Evolutionary conservation across 176 grass and related monocot genomes (phyloP), one percentile per base, ranked within the genome.

Genomic region (Eragrostis curvula): DNA sequence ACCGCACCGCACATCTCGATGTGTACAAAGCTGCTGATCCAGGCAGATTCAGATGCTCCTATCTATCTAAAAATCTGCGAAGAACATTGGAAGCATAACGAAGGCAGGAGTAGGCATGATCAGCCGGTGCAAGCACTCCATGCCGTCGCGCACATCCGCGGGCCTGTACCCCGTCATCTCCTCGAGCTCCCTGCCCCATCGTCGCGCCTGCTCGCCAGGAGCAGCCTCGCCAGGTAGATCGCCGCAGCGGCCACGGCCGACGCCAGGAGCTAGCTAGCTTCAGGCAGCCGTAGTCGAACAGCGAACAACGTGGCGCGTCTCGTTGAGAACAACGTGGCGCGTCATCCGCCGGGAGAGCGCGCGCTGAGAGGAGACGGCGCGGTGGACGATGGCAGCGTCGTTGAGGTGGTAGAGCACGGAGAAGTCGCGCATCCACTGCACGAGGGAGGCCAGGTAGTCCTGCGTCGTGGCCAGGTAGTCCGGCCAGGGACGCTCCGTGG

Each of bases 171-270:
- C 81, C 29, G 30, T 55, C 23, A 66, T 2, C 55, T 2, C 3
- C 60, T 79, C 7, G 59, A 32, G 18, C 60, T 66, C 60, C 18
- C 3, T n/a, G 60, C 12, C 47, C 75, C 75, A 65, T 5, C 47
- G 39, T 5, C 18, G 11, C 18, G 16, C 55, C 55, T 23, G 0
- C 55, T n/a, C 52, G 3, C 9, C 5, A 69, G 25, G 2, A 9
- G n/a, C 4, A 13, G 24, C 30, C 55, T 61, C 29, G 83, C 74
- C 3, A 79, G 74, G 28, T 29, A 59, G 66, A 85, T 62, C 29
- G 83, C 66, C 15, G 83, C 40, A 15, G 74, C 66, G 7, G 83
- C 83, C 44, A 85, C 74, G 29, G 13, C 44, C 2, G 74, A 85
- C 4, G 83, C 74, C 74, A 50, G 55, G 1, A 42, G 15, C 42